phyloP scores from a whole-genome alignment of 495 filamentous ascomycete genomes.

The Xylaria acuta region DNA sequence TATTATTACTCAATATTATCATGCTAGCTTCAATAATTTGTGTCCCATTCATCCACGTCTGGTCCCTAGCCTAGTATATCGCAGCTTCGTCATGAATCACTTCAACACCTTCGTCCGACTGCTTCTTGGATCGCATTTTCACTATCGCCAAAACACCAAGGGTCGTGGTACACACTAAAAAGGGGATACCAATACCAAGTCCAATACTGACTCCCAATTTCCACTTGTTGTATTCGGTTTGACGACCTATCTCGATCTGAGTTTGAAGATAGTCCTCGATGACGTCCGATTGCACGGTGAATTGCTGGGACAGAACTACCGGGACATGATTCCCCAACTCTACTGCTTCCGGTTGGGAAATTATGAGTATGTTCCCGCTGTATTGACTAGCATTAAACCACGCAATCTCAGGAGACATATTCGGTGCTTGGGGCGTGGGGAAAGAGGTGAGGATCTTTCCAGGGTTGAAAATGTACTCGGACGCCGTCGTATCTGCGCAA shows the following conservation, averaged over 20 bases:
- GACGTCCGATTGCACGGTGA: neutral
- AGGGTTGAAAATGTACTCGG: neutral
- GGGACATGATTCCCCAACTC: neutral
- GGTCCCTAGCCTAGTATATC: neutral
- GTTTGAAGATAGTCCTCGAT: neutral
- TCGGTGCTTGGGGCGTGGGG: conserved; percentile 5
- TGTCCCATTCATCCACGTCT: neutral
- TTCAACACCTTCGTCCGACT: neutral
- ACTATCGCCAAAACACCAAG: neutral
- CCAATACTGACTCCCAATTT: neutral
- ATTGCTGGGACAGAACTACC: neutral
- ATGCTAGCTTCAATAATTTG: too few species aligned
- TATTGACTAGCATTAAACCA: conserved; percentile 11
- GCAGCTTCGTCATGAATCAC: neutral
- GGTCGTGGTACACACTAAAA: conserved; percentile 17
- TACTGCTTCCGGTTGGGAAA: neutral
- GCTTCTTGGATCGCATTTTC: neutral
- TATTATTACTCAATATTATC: too few species aligned
- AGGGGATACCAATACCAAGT: conserved; percentile 17
- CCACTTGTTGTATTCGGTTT: conserved; percentile 15
- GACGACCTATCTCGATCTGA: conserved; percentile 2
- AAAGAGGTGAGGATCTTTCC: conserved; percentile 1
- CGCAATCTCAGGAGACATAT: neutral
- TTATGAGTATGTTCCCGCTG: neutral
- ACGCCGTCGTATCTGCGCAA: conserved; percentile 3